phyloP scores from a whole-genome alignment of 1,284 basidiomycete species.

The Mycena sp. region DNA sequence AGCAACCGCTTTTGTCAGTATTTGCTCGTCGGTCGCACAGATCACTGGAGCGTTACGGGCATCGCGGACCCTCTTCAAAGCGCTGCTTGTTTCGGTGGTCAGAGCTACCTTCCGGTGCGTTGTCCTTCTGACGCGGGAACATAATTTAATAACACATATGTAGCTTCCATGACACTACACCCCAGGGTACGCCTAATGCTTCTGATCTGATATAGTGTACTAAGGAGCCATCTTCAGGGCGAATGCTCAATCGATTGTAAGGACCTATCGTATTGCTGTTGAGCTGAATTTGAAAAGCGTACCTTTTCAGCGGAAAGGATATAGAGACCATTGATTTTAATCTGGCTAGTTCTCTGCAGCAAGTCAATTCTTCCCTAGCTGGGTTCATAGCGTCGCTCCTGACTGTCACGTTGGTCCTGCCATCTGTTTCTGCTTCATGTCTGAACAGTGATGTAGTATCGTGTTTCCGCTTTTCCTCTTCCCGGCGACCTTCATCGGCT shows the following conservation, averaged over 20 bases:
- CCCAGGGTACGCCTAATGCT: constrained; percentile 32
- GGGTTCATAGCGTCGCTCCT: constrained; percentile 76
- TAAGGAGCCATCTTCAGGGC: neutral
- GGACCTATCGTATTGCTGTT: neutral
- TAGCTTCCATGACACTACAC: constrained; percentile 53
- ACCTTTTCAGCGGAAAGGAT: constrained; percentile 54
- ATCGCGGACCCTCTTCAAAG: constrained; percentile 28
- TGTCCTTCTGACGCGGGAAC: neutral
- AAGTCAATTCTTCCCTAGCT: constrained; percentile 78
- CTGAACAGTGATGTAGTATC: constrained; percentile 45
- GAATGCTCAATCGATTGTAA: constrained; percentile 28
- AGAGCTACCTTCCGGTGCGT: constrained; percentile 29
- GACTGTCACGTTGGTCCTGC: constrained; percentile 60
- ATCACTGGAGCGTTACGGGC: constrained; percentile 29
- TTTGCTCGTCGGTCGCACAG: constrained; percentile 3
- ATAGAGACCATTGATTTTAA: constrained; percentile 82
- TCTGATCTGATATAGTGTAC: neutral
- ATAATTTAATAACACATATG: neutral
- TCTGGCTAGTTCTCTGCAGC: constrained; percentile 74
- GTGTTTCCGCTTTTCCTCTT: constrained; percentile 81
- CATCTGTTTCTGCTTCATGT: neutral
- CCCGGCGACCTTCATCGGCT: constrained; percentile 74
- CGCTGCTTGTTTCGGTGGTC: constrained; percentile 24
- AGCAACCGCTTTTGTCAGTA: constrained; percentile 13
- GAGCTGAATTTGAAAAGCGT: neutral